A percentile compares a stretch with the other conserved stretches of the same genome.
phyloP scores from a whole-genome alignment of 805 yeast genomes.

The Candida wancherniae region DNA sequence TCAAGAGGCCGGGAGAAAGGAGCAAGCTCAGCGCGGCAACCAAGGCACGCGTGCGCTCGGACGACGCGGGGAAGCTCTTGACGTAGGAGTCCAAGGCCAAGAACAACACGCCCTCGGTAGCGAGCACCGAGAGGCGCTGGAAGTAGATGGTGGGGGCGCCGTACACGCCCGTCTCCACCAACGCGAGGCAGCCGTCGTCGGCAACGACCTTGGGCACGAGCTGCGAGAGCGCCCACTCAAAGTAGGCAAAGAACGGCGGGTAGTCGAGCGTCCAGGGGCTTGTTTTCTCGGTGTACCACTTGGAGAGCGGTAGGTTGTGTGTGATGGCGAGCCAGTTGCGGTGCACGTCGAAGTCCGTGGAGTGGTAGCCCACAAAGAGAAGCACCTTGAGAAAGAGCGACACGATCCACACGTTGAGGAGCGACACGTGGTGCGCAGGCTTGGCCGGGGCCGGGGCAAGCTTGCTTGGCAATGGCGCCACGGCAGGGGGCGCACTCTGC shows the following conservation, averaged over 20 bases:
- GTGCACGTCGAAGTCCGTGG: conserved; percentile 97
- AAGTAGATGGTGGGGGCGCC: conserved; percentile 77
- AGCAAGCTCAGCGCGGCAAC: conserved; percentile 79
- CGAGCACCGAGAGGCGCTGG: conserved; percentile 77
- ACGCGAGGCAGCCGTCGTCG: conserved; percentile 72
- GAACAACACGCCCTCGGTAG: conserved; percentile 69
- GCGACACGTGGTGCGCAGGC: conserved; percentile 2
- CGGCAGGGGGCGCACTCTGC: conserved; percentile 1
- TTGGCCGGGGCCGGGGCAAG: neutral
- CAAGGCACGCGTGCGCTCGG: conserved; percentile 48
- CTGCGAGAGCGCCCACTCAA: conserved; percentile 75
- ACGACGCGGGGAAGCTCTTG: conserved; percentile 40
- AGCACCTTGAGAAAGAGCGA: conserved; percentile 32
- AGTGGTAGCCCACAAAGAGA: conserved; percentile 63
- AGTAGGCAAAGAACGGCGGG: conserved; percentile 97
- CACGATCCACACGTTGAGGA: conserved; percentile 34
- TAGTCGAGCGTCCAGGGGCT: conserved; percentile 94
- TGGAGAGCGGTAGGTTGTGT: conserved; percentile 57
- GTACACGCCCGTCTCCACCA: conserved; percentile 60
- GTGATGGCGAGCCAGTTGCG: conserved; percentile 96
- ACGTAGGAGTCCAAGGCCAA: conserved; percentile 68
- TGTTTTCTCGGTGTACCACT: conserved; percentile 81
- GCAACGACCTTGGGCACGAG: conserved; percentile 61
- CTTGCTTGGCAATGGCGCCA: conserved; percentile 2
- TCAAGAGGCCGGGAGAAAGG: conserved; percentile 82